A percentile compares a stretch with the other conserved stretches of the same genome.
Conservation (phyloP, 495 filamentous ascomycete genomes). For the Talaromyces adpressus region DNA sequence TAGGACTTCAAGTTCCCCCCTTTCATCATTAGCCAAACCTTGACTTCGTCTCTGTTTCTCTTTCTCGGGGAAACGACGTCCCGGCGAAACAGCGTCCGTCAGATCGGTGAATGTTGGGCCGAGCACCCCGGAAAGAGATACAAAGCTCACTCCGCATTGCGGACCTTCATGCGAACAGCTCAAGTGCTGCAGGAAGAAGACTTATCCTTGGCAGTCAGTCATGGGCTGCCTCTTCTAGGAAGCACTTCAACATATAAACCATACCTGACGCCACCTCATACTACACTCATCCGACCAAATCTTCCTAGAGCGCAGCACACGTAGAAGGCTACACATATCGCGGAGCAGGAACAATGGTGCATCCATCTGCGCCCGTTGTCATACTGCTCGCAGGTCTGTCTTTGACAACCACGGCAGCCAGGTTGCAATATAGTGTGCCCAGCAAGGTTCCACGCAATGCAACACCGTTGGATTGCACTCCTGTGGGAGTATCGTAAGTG, state of each 20-base stretch:
- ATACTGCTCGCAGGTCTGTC: neutral
- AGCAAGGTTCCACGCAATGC: neutral
- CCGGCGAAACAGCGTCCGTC: neutral
- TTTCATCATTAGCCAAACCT: neutral
- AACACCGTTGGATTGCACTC: slow-evolving; percentile 1
- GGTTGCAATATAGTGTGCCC: neutral
- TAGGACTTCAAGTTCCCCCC: neutral
- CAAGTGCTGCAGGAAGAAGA: neutral
- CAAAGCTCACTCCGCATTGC: neutral
- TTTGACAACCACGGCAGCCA: neutral
- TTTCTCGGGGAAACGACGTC: neutral
- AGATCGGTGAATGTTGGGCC: neutral
- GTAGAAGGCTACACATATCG: neutral
- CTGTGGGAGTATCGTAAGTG: neutral
- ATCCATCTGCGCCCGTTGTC: neutral
- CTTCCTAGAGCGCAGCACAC: neutral
- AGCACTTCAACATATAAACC: neutral
- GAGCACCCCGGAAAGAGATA: neutral
- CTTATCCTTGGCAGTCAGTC: neutral
- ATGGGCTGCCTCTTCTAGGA: neutral
- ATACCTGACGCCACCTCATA: neutral
- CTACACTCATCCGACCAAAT: neutral
- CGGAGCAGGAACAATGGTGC: neutral
- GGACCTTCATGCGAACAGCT: neutral
- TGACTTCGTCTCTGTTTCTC: neutral